Evolutionary conservation across 208 protist species (phyloP), one percentile per base, ranked within the genome.

Genomic region (Trypanosoma brucei): DNA sequence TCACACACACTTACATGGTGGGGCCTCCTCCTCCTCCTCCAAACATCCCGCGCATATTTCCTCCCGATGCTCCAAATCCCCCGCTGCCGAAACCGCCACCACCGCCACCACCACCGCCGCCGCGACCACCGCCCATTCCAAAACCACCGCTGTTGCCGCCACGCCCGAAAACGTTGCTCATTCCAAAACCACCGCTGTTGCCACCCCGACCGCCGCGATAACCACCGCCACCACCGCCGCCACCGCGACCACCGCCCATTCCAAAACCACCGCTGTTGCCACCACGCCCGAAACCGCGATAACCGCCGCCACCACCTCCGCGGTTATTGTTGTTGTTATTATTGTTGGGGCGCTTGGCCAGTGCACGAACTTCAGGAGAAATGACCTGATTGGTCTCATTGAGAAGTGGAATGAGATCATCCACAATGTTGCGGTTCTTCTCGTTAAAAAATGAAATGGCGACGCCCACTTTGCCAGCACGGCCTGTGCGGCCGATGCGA

Each of bases 401-500:
- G 13, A 95, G 75, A 51, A 95, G 76, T 30, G 86, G 75, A 57
- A 95, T 86, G 48, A 95, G 82, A 62, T 91, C 86, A 63, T 95
- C 83, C 49, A 93, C 89, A 64, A 95, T 71, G 72, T 95, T 95
- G 71, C 78, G 80, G 74, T 95, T 95, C 79, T 95, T 95, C 31
- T 95, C 89, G 63, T 95, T 95, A 67, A 99, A 96, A 79, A 99
- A 98, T 39, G 97, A 83, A 22, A 97, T 94, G n/a, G 98, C 96
- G 30, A 91, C 64, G 55, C 98, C 98, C 7, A 65, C 70, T 68
- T 99, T 98, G 51, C 98, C 98, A 31, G 96, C 97, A 55, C 98
- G 88, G 30, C 98, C 99, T 40, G 99, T 99, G 81, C 99, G 92
- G 65, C 99, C 99, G 72, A 99, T 99, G 60, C 98, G 88, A 83